Percentiles rank a stretch among this genome's conserved stretches.
Conservation (phyloP, 495 filamentous ascomycete genomes). For the Daldinia childiae region DNA sequence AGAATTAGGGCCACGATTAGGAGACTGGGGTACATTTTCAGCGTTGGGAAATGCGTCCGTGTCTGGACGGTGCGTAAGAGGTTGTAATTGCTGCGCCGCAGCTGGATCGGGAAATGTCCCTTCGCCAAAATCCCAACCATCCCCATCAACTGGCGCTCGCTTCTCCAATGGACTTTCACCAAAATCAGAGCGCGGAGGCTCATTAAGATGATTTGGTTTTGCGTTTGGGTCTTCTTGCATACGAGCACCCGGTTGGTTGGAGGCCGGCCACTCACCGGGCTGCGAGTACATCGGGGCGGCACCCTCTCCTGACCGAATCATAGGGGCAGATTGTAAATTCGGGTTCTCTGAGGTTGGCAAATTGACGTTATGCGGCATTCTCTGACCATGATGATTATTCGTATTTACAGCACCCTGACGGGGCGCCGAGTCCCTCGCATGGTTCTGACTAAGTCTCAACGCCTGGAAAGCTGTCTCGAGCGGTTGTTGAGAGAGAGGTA, state of each 20-base stretch:
- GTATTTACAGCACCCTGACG: constrained; percentile 55
- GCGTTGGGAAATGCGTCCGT: constrained; percentile 86
- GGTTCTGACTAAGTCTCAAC: constrained; percentile 54
- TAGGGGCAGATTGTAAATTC: constrained; percentile 54
- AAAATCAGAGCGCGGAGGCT: constrained; percentile 35
- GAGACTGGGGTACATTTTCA: constrained; percentile 82
- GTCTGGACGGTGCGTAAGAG: constrained; percentile 70
- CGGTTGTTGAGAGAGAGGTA: constrained; percentile 47
- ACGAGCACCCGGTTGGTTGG: constrained; percentile 51
- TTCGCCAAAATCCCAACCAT: constrained; percentile 95
- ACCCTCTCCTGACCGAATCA: constrained; percentile 57
- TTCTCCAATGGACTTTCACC: constrained; percentile 54
- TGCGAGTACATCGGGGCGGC: constrained; percentile 44
- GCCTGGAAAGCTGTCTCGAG: constrained; percentile 46
- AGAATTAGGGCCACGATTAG: constrained; percentile 72
- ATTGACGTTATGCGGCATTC: constrained; percentile 54
- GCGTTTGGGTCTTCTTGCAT: constrained; percentile 65
- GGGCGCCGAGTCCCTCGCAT: constrained; percentile 51
- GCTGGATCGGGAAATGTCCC: constrained; percentile 60
- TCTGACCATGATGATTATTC: constrained; percentile 64
- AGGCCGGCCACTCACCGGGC: constrained; percentile 55
- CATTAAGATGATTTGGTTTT: constrained; percentile 63
- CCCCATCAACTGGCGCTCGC: constrained; percentile 61
- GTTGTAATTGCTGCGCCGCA: constrained; percentile 53
- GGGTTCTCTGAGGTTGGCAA: constrained; percentile 48